phyloP scores from a whole-genome alignment of 306 rosid species.

The Hylodesmum podocarpum region DNA sequence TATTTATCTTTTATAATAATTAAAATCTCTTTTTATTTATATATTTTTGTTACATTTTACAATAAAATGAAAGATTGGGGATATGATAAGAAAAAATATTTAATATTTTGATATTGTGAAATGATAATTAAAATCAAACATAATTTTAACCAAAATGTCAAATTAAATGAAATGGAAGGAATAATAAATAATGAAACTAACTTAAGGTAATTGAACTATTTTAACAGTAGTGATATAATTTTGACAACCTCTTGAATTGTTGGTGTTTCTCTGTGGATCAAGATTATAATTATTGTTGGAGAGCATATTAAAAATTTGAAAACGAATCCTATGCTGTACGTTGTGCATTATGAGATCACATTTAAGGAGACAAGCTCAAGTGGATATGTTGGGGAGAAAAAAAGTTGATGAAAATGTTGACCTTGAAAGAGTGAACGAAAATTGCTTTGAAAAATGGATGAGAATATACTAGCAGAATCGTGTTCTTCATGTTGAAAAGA shows the following conservation, averaged over 20 bases:
- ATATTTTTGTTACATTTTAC: too few species aligned
- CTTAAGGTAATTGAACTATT: background rate
- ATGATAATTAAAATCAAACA: too few species aligned
- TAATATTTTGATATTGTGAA: too few species aligned
- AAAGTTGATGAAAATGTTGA: background rate
- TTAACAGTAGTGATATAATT: background rate
- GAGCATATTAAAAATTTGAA: background rate
- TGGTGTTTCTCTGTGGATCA: background rate
- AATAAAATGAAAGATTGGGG: too few species aligned
- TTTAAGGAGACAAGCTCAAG: background rate
- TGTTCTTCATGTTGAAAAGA: background rate
- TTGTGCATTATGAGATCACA: background rate
- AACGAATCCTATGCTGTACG: constrained; percentile 18
- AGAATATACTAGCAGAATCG: background rate
- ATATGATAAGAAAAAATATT: too few species aligned
- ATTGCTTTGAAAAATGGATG: background rate
- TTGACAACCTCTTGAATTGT: background rate
- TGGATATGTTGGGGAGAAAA: background rate
- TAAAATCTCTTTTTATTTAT: too few species aligned
- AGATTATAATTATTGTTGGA: background rate
- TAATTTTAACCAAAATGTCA: too few species aligned
- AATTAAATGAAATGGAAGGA: too few species aligned
- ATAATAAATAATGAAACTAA: background rate
- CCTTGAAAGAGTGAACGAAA: background rate
- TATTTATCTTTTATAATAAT: too few species aligned